phyloP scores from a whole-genome alignment of 805 yeast genomes.

The Ogataea methanolica region DNA sequence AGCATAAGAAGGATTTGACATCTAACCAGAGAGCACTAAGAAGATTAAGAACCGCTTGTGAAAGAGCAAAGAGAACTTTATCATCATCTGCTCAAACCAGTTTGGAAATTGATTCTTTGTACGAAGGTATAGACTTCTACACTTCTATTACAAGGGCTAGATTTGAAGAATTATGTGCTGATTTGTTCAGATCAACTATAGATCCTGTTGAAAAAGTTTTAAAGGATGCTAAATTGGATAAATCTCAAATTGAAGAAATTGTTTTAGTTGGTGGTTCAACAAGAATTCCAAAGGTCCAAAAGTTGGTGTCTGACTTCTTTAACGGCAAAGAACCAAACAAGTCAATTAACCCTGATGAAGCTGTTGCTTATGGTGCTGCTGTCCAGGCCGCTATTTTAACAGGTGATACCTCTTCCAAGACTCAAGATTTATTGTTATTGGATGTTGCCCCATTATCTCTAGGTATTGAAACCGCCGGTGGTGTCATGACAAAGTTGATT shows the following conservation, averaged over 20 bases:
- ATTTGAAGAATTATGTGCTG: slow-evolving; percentile 94
- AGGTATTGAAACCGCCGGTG: slow-evolving; percentile 84
- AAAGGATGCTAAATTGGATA: slow-evolving; percentile 85
- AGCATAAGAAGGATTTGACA: slow-evolving; percentile 92
- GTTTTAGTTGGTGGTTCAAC: slow-evolving; percentile 98
- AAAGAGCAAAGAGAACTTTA: slow-evolving; percentile 98
- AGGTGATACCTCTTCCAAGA: slow-evolving; percentile 94
- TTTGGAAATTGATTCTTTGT: slow-evolving; percentile 90
- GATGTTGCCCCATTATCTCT: slow-evolving; percentile 93
- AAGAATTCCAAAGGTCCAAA: slow-evolving; percentile 96
- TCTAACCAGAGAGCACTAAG: slow-evolving; percentile 95
- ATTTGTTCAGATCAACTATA: slow-evolving; percentile 86
- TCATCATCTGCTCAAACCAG: slow-evolving; percentile 95
- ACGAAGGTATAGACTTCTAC: slow-evolving; percentile 94
- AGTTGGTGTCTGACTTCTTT: slow-evolving; percentile 92
- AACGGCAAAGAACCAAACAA: slow-evolving; percentile 96
- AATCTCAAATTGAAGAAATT: slow-evolving; percentile 86
- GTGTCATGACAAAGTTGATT: slow-evolving; percentile 73
- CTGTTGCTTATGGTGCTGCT: slow-evolving; percentile 99
- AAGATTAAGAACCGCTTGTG: slow-evolving; percentile 98
- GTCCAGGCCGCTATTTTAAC: slow-evolving; percentile 96
- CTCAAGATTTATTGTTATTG: slow-evolving; percentile 88
- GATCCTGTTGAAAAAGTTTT: slow-evolving; percentile 95
- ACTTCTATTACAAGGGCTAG: slow-evolving; percentile 96
- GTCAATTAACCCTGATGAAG: slow-evolving; percentile 97